Conservation (phyloP, 1,139 yeast genomes). For the Pneumocystis oryctolagi region DNA sequence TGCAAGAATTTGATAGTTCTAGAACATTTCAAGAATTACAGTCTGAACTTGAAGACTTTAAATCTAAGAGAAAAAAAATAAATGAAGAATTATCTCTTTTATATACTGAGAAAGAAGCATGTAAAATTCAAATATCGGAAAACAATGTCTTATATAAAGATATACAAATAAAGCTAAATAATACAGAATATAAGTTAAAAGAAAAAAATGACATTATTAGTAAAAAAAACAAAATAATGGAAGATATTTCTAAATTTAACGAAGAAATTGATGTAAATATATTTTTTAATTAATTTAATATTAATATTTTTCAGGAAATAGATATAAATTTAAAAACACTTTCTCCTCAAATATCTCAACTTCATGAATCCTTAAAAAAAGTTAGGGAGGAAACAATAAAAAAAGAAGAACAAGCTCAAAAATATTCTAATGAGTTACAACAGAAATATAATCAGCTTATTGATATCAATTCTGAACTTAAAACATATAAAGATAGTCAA, state of each 20-base stretch:
- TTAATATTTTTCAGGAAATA: constrained; percentile 7
- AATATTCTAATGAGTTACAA: background rate
- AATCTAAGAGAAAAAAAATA: constrained; percentile 31
- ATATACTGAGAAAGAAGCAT: constrained; percentile 36
- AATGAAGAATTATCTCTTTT: constrained; percentile 34
- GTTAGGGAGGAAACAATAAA: constrained; percentile 8
- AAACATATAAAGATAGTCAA: constrained; percentile 10
- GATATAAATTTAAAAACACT: constrained; percentile 1
- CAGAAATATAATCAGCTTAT: background rate
- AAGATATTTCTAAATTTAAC: constrained; percentile 4
- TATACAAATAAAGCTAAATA: constrained; percentile 39
- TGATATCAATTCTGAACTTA: constrained; percentile 5
- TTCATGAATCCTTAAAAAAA: constrained; percentile 13
- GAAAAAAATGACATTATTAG: constrained; percentile 24
- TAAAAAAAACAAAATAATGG: constrained; percentile 17
- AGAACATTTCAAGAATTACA: constrained; percentile 41
- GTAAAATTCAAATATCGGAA: constrained; percentile 35
- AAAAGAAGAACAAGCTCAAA: constrained; percentile 2
- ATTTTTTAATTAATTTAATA: background rate
- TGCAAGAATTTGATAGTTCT: constrained; percentile 24
- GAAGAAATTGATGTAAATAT: constrained; percentile 15
- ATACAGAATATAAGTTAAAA: constrained; percentile 30
- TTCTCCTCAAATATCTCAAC: constrained; percentile 4
- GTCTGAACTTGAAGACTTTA: constrained; percentile 31
- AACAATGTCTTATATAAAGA: constrained; percentile 45